A percentile compares a stretch with the other conserved stretches of the same genome.
phyloP scores from a whole-genome alignment of 805 yeast genomes.

The Kodamaea hsintzibuensis region DNA sequence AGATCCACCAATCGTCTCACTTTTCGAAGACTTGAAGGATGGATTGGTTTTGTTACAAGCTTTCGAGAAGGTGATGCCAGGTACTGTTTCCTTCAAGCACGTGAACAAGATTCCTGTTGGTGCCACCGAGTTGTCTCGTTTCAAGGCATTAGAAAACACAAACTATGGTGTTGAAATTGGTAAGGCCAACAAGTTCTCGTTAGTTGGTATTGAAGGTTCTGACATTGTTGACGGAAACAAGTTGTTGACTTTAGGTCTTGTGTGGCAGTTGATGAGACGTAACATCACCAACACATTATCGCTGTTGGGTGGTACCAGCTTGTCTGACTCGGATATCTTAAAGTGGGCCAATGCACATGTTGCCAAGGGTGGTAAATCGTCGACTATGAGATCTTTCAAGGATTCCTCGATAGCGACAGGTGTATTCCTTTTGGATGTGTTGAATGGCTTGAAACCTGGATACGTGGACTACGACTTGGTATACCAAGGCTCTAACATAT shows the following conservation, averaged over 20 bases:
- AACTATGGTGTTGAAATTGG: conserved; percentile 98
- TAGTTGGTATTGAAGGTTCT: conserved; percentile 97
- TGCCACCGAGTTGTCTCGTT: conserved; percentile 78
- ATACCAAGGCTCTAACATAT: conserved; percentile 60
- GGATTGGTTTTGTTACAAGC: conserved; percentile 90
- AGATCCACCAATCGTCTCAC: conserved; percentile 86
- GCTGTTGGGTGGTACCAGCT: conserved; percentile 47
- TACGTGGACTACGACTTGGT: conserved; percentile 96
- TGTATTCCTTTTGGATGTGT: conserved; percentile 81
- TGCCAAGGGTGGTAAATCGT: conserved; percentile 76
- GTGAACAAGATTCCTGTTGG: conserved; percentile 81
- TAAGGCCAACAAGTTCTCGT: conserved; percentile 85
- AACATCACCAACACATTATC: conserved; percentile 85
- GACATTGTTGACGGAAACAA: conserved; percentile 94
- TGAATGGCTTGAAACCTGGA: conserved; percentile 94
- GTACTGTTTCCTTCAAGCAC: conserved; percentile 74
- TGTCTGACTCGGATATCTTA: conserved; percentile 83
- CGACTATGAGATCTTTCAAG: conserved; percentile 77
- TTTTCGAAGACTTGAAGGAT: conserved; percentile 94
- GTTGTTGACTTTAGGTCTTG: conserved; percentile 84
- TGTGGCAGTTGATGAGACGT: conserved; percentile 98
- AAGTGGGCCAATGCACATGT: conserved; percentile 92
- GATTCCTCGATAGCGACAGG: conserved; percentile 78
- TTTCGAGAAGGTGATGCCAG: conserved; percentile 93
- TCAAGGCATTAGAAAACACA: conserved; percentile 96